Percentiles rank a stretch among this genome's conserved stretches.
phyloP scores from a whole-genome alignment of 2,329 filamentous ascomycete genomes.

The Daldinia eschscholtzii region DNA sequence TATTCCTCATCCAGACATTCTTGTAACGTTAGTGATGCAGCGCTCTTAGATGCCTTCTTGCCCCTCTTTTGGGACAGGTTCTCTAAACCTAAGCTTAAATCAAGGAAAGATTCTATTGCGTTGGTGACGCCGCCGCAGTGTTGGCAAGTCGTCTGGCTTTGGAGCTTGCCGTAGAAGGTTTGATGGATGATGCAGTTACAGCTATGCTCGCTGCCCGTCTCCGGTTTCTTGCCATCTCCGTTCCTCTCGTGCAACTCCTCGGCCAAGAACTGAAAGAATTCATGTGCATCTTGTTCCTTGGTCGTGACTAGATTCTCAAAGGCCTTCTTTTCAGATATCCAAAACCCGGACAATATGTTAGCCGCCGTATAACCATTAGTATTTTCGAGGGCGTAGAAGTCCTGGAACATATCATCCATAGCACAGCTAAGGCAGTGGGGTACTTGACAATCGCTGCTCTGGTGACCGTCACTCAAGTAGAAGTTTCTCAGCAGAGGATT shows the following conservation, averaged over 20 bases:
- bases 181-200: conserved; percentile 95
- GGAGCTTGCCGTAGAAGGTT: conserved; percentile 92
- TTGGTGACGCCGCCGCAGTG: conserved; percentile 86
- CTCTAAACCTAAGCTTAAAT: conserved; percentile 89
- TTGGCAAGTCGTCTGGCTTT: conserved; percentile 90
- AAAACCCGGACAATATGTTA: conserved; percentile 88
- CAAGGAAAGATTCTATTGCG: conserved; percentile 89
- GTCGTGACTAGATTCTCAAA: conserved; percentile 86
- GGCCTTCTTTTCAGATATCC: conserved; percentile 82
- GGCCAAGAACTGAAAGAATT: conserved; percentile 95
- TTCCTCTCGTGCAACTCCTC: conserved; percentile 91
- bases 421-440: conserved; percentile 75
- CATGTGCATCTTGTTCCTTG: conserved; percentile 95
- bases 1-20: conserved; percentile 89
- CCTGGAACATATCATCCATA: conserved; percentile 80
- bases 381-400: conserved; percentile 78
- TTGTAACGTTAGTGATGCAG: conserved; percentile 68
- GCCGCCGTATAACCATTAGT: conserved; percentile 92
- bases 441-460: conserved; percentile 76
- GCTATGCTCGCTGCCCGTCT: conserved; percentile 69
- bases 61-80: conserved; percentile 74
- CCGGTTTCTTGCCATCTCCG: conserved; percentile 74
- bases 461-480: conserved; percentile 92
- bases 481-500: conserved; percentile 93
- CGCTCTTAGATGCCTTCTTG: conserved; percentile 65